Evolutionary conservation across 257 asterid genomes (phyloP), one percentile per base, ranked within the genome.

Genomic region (Solanum neorickii): DNA sequence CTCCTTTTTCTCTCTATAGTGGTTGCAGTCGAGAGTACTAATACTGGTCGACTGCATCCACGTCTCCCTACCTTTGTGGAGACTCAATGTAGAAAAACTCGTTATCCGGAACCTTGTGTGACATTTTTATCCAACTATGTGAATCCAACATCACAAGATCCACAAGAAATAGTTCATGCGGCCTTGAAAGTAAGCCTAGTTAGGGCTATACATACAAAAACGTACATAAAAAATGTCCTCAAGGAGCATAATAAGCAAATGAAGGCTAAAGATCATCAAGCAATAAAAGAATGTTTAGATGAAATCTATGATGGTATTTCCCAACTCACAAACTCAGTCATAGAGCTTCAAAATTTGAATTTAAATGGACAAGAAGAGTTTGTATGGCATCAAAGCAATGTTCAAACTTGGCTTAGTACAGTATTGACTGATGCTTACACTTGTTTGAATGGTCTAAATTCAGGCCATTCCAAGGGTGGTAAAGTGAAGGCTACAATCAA

Each of bases 371-470:
- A 83, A 41, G 73, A 65, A 2, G 87, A 92, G 11, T 92, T 93
- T 75, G 87, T 89, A 12, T 93, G 98, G 98, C 95, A 93, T 72
- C 92, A 91, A 12, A 94, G 92, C 89, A 93, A 93, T 72, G 92
- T 92, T 1, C 39, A 88, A 18, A 90, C 93, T 7, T 94, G 96
- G 97, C 82, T 93, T 88, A 94, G 94, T 76, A 89, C 95, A 3
- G 95, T 93, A 3, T 84, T 90, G 2, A 92, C 94, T 1, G 95
- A 94, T 80, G 93, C 94, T 7, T 88, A 87, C 59, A 85, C 77
- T 72, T 94, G 97, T 29, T 18, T 94, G 31, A 93, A 91, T 33
- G 94, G 95, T 47, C 86, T 94, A 27, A 69, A 69, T 21, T 92
- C 93, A 14, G 93, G 93, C 37, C 73, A 87, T 80, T 90, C 91